Conservation (phyloP, 2,329 filamentous ascomycete species). For the Botrytis byssoidea region DNA sequence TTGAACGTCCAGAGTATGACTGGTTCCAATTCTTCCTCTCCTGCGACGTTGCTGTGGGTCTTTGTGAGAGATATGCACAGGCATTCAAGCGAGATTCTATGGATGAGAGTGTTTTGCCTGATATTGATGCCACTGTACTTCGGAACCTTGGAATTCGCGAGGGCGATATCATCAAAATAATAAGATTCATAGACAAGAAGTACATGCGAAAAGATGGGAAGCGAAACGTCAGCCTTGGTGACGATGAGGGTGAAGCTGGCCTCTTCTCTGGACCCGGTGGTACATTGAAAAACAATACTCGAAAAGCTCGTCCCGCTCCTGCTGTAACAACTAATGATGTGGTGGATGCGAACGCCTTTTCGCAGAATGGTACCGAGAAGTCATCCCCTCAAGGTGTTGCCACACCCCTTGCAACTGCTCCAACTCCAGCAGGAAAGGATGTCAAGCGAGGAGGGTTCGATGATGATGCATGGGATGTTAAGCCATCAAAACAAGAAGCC, state of each 20-base stretch:
- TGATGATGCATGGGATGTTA: conserved; percentile 96
- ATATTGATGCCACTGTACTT: conserved; percentile 79
- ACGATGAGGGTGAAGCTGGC: conserved; percentile 59
- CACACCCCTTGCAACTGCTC: conserved; percentile 45
- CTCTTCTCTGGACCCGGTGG: conserved; percentile 95
- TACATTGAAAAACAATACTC: conserved; percentile 86
- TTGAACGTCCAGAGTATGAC: conserved; percentile 77
- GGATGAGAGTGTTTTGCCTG: conserved; percentile 88
- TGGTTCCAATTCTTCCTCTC: conserved; percentile 99
- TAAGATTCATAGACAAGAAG: conserved; percentile 81
- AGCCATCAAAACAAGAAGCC: conserved; percentile 63
- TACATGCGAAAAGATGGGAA: conserved; percentile 64
- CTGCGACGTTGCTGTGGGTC: conserved; percentile 85
- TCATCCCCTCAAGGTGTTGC: conserved; percentile 45
- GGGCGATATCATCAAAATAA: conserved; percentile 94
- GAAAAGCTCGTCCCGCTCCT: conserved; percentile 85
- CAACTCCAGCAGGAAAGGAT: conserved; percentile 49
- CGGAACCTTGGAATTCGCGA: conserved; percentile 91
- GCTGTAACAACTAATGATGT: conserved; percentile 82
- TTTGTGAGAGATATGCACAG: conserved; percentile 91
- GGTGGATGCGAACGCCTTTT: conserved; percentile 84
- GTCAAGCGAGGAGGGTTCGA: conserved; percentile 69
- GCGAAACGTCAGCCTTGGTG: conserved; percentile 52
- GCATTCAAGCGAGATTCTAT: conserved; percentile 90
- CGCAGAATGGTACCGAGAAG: conserved; percentile 47